Evolutionary conservation across 352 stramenopile genomes (phyloP), one percentile per base, ranked within the genome.

Genomic region (Pythium coloratum): DNA sequence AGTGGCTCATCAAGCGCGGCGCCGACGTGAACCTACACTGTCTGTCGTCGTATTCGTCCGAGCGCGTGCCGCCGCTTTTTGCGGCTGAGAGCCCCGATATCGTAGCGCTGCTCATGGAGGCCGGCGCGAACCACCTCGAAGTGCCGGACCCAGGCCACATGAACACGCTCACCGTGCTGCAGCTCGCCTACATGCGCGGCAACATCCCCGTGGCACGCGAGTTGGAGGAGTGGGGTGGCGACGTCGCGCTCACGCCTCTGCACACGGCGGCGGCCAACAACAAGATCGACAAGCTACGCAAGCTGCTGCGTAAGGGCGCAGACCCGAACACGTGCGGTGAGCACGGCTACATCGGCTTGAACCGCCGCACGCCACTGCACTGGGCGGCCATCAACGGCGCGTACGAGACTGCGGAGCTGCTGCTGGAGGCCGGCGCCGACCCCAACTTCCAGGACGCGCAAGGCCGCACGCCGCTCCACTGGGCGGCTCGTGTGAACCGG

Each of bases 291-390:
- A 16, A 34, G 3, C 67, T 94, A 8, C 77, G 62, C 33, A 84
- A 81, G 50, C 56, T 91, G 24, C 63, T 92, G 16, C 80, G 77
- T 30, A 67, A 64, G 40, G 77, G 73, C 2, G 79, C 79, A 3
- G 83, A 90, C 55, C 77, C 78, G 3, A 89, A 94, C 56, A 88
- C 77, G 44, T 62, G 91, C 14, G 85, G 85, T 4, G 85, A 94
- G 36, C 80, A 88, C 14, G 84, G 81, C 2, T 91, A 93, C 67
- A 71, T 69, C 6, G 84, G 84, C 6, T 72, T 93, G 58, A 75
- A 90, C 63, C 82, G 80, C 20, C 81, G 82, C 18, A 94, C 85
- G 6, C 83, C 85, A 32, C 64, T 94, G 33, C 85, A 94, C 53
- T 92, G 83, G 83, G 83, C 73, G 33, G 81, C 82, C 1, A 88